Evolutionary conservation across 2,329 filamentous ascomycete species (phyloP), one percentile per base, ranked within the genome.

Genomic region (Achaetomium macrosporum): DNA sequence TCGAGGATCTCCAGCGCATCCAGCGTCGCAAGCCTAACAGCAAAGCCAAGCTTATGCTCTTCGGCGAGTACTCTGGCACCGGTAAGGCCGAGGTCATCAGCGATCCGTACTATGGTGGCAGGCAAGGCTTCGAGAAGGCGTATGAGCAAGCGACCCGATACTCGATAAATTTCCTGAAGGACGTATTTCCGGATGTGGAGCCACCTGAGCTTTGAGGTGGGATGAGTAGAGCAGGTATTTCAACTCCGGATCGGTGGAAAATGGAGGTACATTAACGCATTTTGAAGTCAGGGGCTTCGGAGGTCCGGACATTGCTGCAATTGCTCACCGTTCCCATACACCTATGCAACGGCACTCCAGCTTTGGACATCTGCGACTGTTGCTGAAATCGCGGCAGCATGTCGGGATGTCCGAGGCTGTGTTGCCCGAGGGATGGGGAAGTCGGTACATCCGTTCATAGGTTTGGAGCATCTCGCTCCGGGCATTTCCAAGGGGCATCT

Each of bases 81-180:
- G 79, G 66, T 65, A 80, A 71, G 61, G 76, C 79, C 17, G 88
- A 96, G 72, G 79, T 88, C 44, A 84, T 96, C 9, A 75, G 81
- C 54, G 93, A 97, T 68, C 93, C 93, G 13, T 99, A 97, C 72
- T 97, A 97, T 68, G 90, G 89, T n/a, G 90, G 82, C 12, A 72
- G 76, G 4, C 80, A 88, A 61, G 90, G 90, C 2, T 97, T 97
- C 66, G 82, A 87, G 63, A 81, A 78, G 64, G 89, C 90, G n/a
- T 97, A 87, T 70, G 83, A 92, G 71, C 91, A 96, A 75, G 85
- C 86, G 57, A 73, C 77, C 55, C 76, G 86, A 57, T 96, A 95
- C 67, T 85, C 87, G 2, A 78, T 76, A 66, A 90, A 87, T 51
- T 90, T 96, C 63, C 62, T 96, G 58, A 75, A 78, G 63, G 76